Base-by-base conservation (phyloP, 805 yeast species). In the Kodamaea restingae region DNA sequence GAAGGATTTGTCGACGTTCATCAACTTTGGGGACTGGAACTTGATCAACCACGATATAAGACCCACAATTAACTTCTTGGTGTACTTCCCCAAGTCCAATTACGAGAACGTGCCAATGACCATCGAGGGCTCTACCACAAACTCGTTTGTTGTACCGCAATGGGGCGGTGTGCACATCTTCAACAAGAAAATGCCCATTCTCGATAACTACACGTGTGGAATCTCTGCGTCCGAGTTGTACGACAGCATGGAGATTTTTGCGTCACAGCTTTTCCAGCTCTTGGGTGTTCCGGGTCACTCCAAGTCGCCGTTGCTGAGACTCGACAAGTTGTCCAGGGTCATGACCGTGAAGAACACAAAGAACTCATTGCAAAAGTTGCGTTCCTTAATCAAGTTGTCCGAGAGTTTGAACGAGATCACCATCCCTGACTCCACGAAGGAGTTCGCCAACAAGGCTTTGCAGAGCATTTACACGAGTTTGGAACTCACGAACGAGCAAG, bases 21-120 rank as follows among this genome's bases (percentile, higher is more conserved):
- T 90, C 43, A 93, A 91, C 60, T 79, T 78, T 48, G 88, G 93
- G 2, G 95, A 85, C 48, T 84, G 95, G 95, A 82, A 82, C 40
- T 63, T 78, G 38, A 72, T 49, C 69, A 83, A 46, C 59, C 71
- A 73, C 48, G 78, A 75, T 49, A 63, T 78, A 1, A 75, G 79
- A 44, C 88, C 93, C 0, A 72, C 80, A 2, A 57, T 86, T 44
- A 86, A 88, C 58, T 80, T 91, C 51, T 67, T 85, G 14, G 60
- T 82, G 1, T 86, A 80, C 51, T 72, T 80, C 38, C 88, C 95
- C 2, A 65, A 73, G 4, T 40, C 58, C 14, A 61, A 62, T 43
- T 51, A 60, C 27, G 62, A 67, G 18, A 64, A 61, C 18, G 58
- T 66, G 42, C 87, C 78, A 15, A 67, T 78, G 51, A 48, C 43